Evolutionary conservation across 225 moss, liverwort and hornwort species (phyloP).

Genomic region (Marchantia paleacea): DNA sequence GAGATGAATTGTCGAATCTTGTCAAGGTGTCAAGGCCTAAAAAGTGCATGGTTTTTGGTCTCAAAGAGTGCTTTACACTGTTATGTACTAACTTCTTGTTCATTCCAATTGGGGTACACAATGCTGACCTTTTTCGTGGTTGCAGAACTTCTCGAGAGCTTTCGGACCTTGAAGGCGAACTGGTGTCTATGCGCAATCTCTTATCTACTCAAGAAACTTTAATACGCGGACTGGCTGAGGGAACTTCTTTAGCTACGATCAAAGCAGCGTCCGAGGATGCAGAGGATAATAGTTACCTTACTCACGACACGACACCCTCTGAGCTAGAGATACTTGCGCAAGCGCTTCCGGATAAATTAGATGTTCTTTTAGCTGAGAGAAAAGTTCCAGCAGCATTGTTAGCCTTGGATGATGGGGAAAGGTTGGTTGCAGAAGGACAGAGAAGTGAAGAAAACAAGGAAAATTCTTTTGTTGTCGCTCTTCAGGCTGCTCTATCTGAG

Average conservation of each 20-base stretch:
- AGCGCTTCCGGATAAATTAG: slow-evolving; percentile 75
- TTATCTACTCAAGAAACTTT: slow-evolving; percentile 75
- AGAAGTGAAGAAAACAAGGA: slow-evolving; percentile 38
- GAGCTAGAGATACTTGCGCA: slow-evolving; percentile 71
- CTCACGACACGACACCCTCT: slow-evolving; percentile 50
- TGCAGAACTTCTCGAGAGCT: slow-evolving; percentile 88
- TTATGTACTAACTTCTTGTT: background rate
- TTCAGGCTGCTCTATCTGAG: slow-evolving; percentile 67
- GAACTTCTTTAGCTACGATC: slow-evolving; percentile 56
- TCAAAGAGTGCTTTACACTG: background rate
- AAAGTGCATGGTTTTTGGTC: background rate
- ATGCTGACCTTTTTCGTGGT: background rate
- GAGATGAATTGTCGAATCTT: background rate
- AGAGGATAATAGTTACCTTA: slow-evolving; percentile 50
- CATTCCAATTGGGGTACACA: background rate
- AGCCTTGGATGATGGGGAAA: slow-evolving; percentile 80
- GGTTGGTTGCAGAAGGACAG: slow-evolving; percentile 63
- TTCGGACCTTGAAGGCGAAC: slow-evolving; percentile 95
- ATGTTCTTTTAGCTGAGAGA: slow-evolving; percentile 86
- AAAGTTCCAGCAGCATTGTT: slow-evolving; percentile 73
- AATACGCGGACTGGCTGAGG: slow-evolving; percentile 78
- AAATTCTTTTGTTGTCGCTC: slow-evolving; percentile 43
- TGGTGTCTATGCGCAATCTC: slow-evolving; percentile 86
- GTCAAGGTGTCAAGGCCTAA: background rate
- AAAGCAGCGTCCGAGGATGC: slow-evolving; percentile 33